These are phyloP conservation scores for Zygosaccharomyces gambellarensis DNA, from an alignment of 805 yeast genomes.

Conservation along the genomic window DNA sequence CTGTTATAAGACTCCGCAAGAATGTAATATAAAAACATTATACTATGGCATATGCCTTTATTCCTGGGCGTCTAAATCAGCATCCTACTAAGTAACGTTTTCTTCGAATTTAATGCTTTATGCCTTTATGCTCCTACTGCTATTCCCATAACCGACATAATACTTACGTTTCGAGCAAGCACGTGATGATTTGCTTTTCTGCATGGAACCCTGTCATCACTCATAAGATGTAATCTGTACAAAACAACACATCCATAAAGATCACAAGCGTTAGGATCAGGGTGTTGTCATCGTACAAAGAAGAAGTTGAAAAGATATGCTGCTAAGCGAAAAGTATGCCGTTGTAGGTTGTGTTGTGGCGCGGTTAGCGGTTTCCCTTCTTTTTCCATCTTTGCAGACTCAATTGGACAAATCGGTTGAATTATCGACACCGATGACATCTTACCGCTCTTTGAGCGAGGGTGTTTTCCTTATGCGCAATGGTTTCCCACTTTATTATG, in stretches of 20 bases:
- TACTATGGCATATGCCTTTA: no score
- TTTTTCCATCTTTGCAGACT: conserved; percentile 27
- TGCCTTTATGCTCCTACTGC: no score
- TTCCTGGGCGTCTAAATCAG: no score
- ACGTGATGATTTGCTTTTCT: neutral
- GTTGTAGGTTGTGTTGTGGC: conserved; percentile 17
- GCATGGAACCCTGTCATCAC: neutral
- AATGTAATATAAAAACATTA: no score
- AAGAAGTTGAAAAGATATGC: neutral
- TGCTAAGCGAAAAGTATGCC: conserved; percentile 11
- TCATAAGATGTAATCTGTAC: neutral
- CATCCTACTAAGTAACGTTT: no score
- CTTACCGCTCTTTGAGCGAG: conserved; percentile 49
- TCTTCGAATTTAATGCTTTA: no score
- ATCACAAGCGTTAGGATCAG: neutral
- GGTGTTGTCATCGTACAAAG: neutral
- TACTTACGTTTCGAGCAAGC: neutral
- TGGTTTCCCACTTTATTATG: conserved; percentile 64
- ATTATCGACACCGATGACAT: conserved; percentile 35
- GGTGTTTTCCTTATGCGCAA: conserved; percentile 59
- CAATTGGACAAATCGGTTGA: conserved; percentile 32
- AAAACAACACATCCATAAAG: neutral
- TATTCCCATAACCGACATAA: no score
- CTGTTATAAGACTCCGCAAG: neutral
- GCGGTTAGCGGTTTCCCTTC: conserved; percentile 17